A percentile compares a stretch with the other conserved stretches of the same genome.
These are phyloP conservation scores for Rutstroemia sp. DNA, from an alignment of 2,329 filamentous ascomycete genomes.

Conservation along the genomic window DNA sequence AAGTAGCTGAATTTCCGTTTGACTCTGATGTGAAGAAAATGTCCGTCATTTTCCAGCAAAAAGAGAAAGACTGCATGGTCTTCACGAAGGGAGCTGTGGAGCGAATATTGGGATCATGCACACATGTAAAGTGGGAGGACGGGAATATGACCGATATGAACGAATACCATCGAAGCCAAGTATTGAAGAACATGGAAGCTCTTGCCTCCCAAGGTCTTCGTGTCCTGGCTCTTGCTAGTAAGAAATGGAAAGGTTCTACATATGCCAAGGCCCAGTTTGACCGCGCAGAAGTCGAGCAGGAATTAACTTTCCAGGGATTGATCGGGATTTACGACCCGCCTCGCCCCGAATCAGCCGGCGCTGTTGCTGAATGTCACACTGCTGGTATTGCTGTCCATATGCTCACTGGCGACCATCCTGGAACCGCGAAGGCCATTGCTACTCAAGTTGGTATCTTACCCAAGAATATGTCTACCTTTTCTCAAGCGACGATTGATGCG, in stretches of 20 bases:
- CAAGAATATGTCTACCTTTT: conserved; percentile 49
- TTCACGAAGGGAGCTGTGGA: conserved; percentile 66
- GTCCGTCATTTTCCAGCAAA: conserved; percentile 57
- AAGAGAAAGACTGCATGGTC: conserved; percentile 34
- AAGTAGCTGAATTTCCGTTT: conserved; percentile 64
- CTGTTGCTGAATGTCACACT: conserved; percentile 51
- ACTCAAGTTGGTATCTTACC: conserved; percentile 72
- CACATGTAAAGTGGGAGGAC: conserved; percentile 36
- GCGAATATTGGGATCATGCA: conserved; percentile 57
- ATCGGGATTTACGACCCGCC: conserved; percentile 52
- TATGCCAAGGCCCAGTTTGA: conserved; percentile 34
- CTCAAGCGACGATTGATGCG: conserved; percentile 54
- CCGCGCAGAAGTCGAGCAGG: conserved; percentile 57
- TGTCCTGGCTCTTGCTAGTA: conserved; percentile 57
- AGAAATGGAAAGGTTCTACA: conserved; percentile 23
- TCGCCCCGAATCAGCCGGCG: conserved; percentile 47
- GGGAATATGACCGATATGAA: conserved; percentile 40
- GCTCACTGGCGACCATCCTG: conserved; percentile 77
- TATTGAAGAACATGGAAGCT: conserved; percentile 61
- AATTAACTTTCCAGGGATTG: conserved; percentile 66
- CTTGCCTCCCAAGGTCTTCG: conserved; percentile 60
- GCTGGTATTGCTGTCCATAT: conserved; percentile 70
- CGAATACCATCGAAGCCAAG: conserved; percentile 44
- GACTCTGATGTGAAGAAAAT: conserved; percentile 71
- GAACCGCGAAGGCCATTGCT: conserved; percentile 72